Percentiles rank a stretch among this genome's conserved stretches.
These are phyloP conservation scores for Lactuca sativa DNA, from an alignment of 129 eudicot genomes.

Conservation along the genomic window DNA sequence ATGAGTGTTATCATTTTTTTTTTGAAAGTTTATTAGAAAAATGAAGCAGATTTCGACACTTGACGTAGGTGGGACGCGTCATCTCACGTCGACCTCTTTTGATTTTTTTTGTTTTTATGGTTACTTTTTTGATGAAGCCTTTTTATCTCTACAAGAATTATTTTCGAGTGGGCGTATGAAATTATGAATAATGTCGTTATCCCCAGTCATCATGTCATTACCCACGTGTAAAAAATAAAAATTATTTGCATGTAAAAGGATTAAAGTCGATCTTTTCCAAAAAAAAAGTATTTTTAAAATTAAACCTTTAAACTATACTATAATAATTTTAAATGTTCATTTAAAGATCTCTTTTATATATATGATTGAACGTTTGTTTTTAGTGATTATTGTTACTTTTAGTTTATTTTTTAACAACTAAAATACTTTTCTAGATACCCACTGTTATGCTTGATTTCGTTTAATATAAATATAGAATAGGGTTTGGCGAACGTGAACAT, in stretches of 20 bases:
- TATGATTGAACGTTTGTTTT: no score
- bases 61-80: conserved; percentile 26
- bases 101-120: not conserved
- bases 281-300: no score
- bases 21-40: not conserved
- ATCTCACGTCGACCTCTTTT: conserved; percentile 22
- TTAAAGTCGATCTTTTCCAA: not conserved
- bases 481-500: no score
- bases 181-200: conserved; percentile 3
- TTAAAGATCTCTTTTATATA: no score
- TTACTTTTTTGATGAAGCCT: conserved; percentile 10
- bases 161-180: conserved; percentile 5
- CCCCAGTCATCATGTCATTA: not conserved
- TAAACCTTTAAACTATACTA: no score
- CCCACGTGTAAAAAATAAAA: not conserved
- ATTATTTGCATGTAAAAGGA: not conserved
- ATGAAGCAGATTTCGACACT: not conserved
- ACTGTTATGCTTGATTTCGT: no score
- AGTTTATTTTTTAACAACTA: no score
- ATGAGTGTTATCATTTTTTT: no score
- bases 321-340: no score
- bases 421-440: no score
- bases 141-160: conserved; percentile 26
- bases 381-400: no score
- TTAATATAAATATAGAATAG: no score